Evolutionary conservation across 1,284 basidiomycete genomes (phyloP).

Genomic region (Amylostereum chailletii): DNA sequence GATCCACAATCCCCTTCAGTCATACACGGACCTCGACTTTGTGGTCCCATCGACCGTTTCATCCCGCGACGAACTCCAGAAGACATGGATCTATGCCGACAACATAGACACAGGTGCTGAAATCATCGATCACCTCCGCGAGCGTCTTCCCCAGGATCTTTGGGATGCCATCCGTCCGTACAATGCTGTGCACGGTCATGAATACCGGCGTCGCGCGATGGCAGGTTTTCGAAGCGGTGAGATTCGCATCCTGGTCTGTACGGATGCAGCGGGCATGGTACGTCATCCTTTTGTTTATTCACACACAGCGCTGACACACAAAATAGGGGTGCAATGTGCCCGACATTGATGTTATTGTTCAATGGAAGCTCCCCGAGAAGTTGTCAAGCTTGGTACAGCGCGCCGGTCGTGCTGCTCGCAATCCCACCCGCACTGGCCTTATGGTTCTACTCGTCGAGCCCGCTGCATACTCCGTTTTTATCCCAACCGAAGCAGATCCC

Average conservation of each 20-base stretch:
- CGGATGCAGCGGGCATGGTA: constrained; percentile 26
- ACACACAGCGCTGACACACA: neutral
- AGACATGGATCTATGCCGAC: constrained; percentile 16
- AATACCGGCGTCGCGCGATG: constrained; percentile 13
- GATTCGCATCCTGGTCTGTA: constrained; percentile 16
- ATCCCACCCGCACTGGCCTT: constrained; percentile 6
- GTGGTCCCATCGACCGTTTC: constrained; percentile 16
- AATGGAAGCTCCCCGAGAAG: constrained; percentile 17
- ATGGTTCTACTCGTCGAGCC: constrained; percentile 17
- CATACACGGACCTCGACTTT: constrained; percentile 28
- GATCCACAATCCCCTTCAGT: constrained; percentile 19
- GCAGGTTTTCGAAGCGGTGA: constrained; percentile 7
- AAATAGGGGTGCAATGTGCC: constrained; percentile 17
- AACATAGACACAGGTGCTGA: constrained; percentile 12
- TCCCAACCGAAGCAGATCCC: neutral
- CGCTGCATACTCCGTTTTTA: constrained; percentile 9
- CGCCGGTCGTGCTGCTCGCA: constrained; percentile 16
- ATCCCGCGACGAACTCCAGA: neutral
- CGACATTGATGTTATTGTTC: constrained; percentile 17
- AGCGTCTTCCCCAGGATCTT: neutral
- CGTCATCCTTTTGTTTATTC: neutral
- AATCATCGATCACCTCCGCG: constrained; percentile 14
- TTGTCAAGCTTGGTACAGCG: constrained; percentile 18
- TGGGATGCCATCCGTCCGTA: constrained; percentile 11
- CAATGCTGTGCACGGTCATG: constrained; percentile 12